Evolutionary conservation across 495 filamentous ascomycete species (phyloP), one percentile per base, ranked within the genome.

Genomic region (Aspergillus carlsbadensis): DNA sequence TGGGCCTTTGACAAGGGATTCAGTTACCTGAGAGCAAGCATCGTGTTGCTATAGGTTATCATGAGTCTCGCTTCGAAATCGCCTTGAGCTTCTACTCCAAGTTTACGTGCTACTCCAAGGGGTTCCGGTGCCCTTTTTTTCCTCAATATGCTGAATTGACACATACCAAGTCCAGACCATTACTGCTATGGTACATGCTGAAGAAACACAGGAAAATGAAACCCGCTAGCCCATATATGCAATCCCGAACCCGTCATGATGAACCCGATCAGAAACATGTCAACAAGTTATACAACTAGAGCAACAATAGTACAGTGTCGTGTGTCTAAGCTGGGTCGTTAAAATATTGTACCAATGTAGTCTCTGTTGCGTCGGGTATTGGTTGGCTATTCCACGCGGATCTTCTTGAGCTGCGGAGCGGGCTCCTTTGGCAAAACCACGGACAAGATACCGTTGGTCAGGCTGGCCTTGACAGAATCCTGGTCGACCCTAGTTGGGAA

Each of bases 401-500:
- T 83, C 69, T 77, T 83, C 68, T 76, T 80, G 18, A 70, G 55
- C 56, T 71, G 64, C 18, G 70, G 73, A 52, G 80, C 80, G 61
- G 80, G 72, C 26, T 84, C 78, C 81, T 96, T 96, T 7, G 92
- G 92, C 15, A 96, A 86, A 6, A 84, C 59, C 24, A 94, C 73
- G 42, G 66, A 84, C 51, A 93, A 71, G 58, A 94, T 82, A 8
- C 90, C 90, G 65, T 93, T 84, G 73, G 86, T 87, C 64, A 93
- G 65, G 47, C 71, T 82, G 11, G 92, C 93, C 59, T 76, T 86
- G 52, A 96, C 91, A 13, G 57, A 68, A 42, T 96, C 88, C 60
- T 90, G 85, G 67, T 96, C 85, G 33, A 96, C 81, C 10, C 82
- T 79, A 7, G 68, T 69, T 0, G 90, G 83, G 79, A 98, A 96